Percentiles rank a stretch among this genome's conserved stretches.
Evolutionary conservation across 2,329 filamentous ascomycete species (phyloP).

Genomic region (Fusarium sp.): DNA sequence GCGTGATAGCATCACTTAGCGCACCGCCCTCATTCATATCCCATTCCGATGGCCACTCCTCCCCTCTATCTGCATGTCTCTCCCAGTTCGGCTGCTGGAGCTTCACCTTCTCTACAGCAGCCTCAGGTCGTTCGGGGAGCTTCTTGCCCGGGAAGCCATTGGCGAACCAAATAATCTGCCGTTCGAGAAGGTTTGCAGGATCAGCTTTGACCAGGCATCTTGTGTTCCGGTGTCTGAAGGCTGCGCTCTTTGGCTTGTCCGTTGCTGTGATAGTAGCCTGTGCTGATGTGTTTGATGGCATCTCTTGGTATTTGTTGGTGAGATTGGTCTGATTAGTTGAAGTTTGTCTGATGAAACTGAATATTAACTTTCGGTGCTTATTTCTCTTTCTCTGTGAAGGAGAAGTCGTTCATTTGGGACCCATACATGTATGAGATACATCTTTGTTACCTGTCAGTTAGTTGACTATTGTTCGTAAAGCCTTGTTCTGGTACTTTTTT

Average conservation of each 20-base stretch:
- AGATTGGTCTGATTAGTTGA: too few relatives aligned
- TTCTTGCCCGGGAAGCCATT: neutral
- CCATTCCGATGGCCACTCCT: neutral
- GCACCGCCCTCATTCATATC: neutral
- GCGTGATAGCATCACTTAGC: neutral
- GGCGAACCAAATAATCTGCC: neutral
- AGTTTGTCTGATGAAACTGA: too few relatives aligned
- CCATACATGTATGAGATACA: neutral
- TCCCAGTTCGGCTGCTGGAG: neutral
- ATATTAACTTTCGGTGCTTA: too few relatives aligned
- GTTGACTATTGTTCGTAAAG: neutral
- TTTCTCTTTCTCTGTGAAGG: too few relatives aligned
- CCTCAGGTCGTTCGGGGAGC: neutral
- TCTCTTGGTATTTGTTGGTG: neutral
- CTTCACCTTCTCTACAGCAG: neutral
- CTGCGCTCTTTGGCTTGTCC: neutral
- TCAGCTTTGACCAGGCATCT: neutral
- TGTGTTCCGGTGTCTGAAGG: neutral
- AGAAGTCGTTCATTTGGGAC: too few relatives aligned
- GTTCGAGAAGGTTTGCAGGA: accelerated
- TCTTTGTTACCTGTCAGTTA: neutral
- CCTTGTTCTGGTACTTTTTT: neutral
- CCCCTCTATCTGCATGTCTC: neutral
- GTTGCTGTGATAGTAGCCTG: neutral
- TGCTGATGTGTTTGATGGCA: neutral